A percentile compares a stretch with the other conserved stretches of the same genome.
Conservation (phyloP, 768 basidiomycete species). For the Mycena kentingensis region DNA sequence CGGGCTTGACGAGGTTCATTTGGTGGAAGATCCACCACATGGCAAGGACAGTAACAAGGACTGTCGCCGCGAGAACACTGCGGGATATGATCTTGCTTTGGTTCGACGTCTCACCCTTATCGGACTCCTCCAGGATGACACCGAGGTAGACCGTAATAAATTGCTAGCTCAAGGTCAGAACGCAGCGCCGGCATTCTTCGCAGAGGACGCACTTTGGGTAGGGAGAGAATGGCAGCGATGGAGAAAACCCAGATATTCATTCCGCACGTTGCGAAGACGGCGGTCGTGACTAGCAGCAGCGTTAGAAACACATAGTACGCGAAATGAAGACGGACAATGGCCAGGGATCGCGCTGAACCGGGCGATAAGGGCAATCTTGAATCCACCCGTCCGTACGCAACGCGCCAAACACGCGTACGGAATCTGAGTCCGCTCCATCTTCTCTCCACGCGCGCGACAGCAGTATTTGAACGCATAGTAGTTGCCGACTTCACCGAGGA, state of each 20-base stretch:
- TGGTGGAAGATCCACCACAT: slow-evolving; percentile 82
- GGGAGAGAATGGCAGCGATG: slow-evolving; percentile 76
- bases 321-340: slow-evolving; percentile 58
- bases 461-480: slow-evolving; percentile 88
- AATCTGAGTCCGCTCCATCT: slow-evolving; percentile 60
- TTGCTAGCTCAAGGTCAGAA: too few species aligned
- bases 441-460: slow-evolving; percentile 74
- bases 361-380: slow-evolving; percentile 77
- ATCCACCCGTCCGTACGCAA: slow-evolving; percentile 85
- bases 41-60: slow-evolving; percentile 70
- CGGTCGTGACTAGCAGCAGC: slow-evolving; percentile 68
- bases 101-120: slow-evolving; percentile 38
- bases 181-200: too few species aligned
- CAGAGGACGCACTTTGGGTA: too few species aligned
- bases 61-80: slow-evolving; percentile 64
- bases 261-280: slow-evolving; percentile 86
- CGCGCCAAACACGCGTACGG: slow-evolving; percentile 62
- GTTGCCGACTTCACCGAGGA: slow-evolving; percentile 85
- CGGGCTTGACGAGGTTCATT: slow-evolving; percentile 70
- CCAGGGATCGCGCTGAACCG: slow-evolving; percentile 84
- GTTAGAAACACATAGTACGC: slow-evolving; percentile 1
- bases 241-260: slow-evolving; percentile 80
- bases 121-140: slow-evolving; percentile 65
- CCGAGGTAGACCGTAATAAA: slow-evolving; percentile 91
- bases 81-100: slow-evolving; percentile 69